phyloP scores from a whole-genome alignment of 1,139 yeast species.

The Candida anutae region DNA sequence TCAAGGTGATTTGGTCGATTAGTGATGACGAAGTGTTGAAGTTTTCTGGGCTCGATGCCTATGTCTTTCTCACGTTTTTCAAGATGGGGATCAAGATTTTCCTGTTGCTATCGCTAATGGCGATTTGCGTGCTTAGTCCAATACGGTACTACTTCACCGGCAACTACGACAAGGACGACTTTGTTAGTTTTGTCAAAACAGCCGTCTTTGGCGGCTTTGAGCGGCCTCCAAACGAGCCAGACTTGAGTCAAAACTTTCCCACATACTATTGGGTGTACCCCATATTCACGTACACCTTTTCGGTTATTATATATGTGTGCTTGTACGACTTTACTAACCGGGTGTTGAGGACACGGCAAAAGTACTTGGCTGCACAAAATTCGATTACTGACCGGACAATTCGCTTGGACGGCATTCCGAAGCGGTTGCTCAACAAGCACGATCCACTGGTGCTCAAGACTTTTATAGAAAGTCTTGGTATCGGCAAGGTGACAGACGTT shows the following conservation, averaged over 20 bases:
- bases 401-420: conserved; percentile 43
- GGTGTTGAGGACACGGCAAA: conserved; percentile 34
- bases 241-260: conserved; percentile 12
- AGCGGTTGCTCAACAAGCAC: conserved; percentile 29
- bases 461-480: conserved; percentile 54
- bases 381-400: conserved; percentile 42
- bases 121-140: conserved; percentile 37
- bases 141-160: conserved; percentile 39
- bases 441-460: conserved; percentile 34
- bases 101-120: conserved; percentile 25
- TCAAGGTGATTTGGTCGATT: conserved; percentile 24
- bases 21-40: conserved; percentile 36
- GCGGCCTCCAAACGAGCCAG: conserved; percentile 9
- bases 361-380: conserved; percentile 34
- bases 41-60: conserved; percentile 39
- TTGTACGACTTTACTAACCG: conserved; percentile 29
- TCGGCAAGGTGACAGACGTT: conserved; percentile 52
- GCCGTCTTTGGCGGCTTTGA: conserved; percentile 8
- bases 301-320: conserved; percentile 25
- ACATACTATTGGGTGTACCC: conserved; percentile 32
- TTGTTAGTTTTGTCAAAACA: not conserved
- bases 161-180: conserved; percentile 34
- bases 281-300: conserved; percentile 34
- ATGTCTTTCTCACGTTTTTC: conserved; percentile 37
- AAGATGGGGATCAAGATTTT: conserved; percentile 39